These are phyloP conservation scores for Lactarius sanguifluus DNA, from an alignment of 768 basidiomycete species.

Conservation along the genomic window DNA sequence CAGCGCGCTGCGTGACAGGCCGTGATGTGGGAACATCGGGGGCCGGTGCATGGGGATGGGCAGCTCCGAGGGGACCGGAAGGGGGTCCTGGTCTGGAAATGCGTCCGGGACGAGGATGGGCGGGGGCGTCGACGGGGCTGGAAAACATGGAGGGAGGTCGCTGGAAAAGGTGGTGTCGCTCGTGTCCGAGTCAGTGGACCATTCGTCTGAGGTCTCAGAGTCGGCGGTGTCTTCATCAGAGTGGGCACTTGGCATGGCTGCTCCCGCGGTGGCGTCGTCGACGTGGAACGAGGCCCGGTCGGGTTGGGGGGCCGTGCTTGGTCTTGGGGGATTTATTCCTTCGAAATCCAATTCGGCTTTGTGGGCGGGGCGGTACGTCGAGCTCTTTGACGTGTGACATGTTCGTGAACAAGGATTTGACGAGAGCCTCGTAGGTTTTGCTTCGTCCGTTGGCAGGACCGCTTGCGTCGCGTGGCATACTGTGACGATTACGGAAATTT, in stretches of 20 bases:
- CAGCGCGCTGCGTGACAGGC: conserved; percentile 61
- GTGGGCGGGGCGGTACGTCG: conserved; percentile 28
- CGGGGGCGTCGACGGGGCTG: conserved; percentile 7
- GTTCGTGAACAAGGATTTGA: conserved; percentile 29
- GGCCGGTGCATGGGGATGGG: not conserved
- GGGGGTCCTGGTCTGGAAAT: conserved; percentile 12
- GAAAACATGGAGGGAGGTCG: conserved; percentile 15
- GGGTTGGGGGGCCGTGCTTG: not conserved
- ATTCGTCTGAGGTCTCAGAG: conserved; percentile 29
- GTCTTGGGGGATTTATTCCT: not conserved
- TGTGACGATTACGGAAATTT: not conserved
- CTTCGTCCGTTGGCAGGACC: conserved; percentile 9
- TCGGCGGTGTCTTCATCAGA: conserved; percentile 26
- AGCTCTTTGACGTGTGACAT: conserved; percentile 22
- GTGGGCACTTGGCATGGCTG: not conserved
- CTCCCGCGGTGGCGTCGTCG: not conserved
- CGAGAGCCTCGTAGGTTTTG: conserved; percentile 25
- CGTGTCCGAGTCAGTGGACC: conserved; percentile 29
- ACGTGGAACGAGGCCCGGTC: not conserved
- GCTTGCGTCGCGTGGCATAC: conserved; percentile 25
- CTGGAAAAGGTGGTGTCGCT: conserved; percentile 18
- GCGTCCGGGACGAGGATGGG: conserved; percentile 24
- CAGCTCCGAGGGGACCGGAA: conserved; percentile 1
- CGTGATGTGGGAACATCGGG: conserved; percentile 44
- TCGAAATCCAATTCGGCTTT: conserved; percentile 29